phyloP scores from a whole-genome alignment of 306 rosid genomes.

The Glycine latifolia region DNA sequence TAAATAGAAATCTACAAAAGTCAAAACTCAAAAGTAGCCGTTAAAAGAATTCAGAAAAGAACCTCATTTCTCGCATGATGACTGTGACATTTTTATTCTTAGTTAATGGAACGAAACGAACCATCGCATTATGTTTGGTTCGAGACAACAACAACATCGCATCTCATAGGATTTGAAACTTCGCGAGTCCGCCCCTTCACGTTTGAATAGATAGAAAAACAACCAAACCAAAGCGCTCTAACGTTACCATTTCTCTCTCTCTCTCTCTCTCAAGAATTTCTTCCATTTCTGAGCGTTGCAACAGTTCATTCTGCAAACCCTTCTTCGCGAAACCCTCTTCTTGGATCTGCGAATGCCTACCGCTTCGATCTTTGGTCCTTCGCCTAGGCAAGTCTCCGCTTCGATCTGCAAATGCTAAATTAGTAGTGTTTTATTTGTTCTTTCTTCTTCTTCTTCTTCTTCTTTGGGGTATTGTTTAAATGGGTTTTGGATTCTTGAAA shows the following conservation, averaged over 20 bases:
- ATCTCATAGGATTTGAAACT: constrained; percentile 60
- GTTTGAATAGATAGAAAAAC: constrained; percentile 52
- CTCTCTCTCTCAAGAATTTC: neutral
- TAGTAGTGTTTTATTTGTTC: neutral
- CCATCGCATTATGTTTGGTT: neutral
- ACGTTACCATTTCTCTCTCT: constrained; percentile 14
- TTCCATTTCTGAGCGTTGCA: neutral
- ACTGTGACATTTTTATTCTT: neutral
- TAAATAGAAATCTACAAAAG: no score
- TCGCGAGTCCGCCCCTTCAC: constrained; percentile 61
- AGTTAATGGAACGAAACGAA: neutral
- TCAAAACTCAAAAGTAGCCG: no score
- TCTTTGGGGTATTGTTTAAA: neutral
- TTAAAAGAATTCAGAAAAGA: no score
- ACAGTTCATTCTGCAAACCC: constrained; percentile 33
- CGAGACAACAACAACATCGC: neutral
- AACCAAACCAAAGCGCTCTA: neutral
- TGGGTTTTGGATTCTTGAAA: neutral
- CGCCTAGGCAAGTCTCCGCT: constrained; percentile 42
- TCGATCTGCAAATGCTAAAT: no score
- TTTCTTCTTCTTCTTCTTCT: neutral
- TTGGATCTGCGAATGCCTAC: constrained; percentile 56
- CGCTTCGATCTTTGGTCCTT: constrained; percentile 42
- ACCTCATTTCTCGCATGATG: no score
- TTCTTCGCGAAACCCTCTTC: neutral